Base-by-base conservation (phyloP, 2,329 filamentous ascomycete species). In the Dactylellina drechsleri region DNA sequence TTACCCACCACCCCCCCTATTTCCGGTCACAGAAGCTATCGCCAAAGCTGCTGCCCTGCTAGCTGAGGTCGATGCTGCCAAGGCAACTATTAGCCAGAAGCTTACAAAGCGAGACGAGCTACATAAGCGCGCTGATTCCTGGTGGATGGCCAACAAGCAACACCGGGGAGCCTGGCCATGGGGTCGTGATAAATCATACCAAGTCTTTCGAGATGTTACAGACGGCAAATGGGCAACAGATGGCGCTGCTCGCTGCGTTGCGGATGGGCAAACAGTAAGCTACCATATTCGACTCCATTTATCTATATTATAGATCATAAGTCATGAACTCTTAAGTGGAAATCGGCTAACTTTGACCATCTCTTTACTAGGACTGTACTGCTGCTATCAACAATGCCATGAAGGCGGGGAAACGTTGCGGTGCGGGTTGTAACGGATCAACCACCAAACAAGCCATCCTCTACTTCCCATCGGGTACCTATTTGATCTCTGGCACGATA, bases 191-290 rank as follows among this genome's bases (percentile, higher is more conserved):
- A 18, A 54, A 5, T 53, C 47, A 4, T 65, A 36, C 28, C 26
- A 65, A 43, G 60, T 65, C 12, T 65, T 65, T 28, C 57, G 50
- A 5, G 60, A 65, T 41, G 60, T 65, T 23, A 65, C 60, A 2
- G 60, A 65, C 26, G 26, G 47, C 12, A 65, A 65, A 45, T 65
- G 60, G 60, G 60, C 60, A 15, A 65, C 60, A 1, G 47, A 20
- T 12, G 60, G 60, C 13, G 60, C 60, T 12, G 26, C 60, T 20
- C 26, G 28, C 15, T 82, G 82, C 56, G 80, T 79, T 82, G 87
- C 87, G 77, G 87, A 90, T 79, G 89, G 89, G 13, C 82, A 83
- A 0, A 90, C 90, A 31, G 23, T 23, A 23, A 23, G 23, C 23
- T 23, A 4, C 23, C 23, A 23, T 23, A 23, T 23, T 23, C 4